A percentile compares a stretch with the other conserved stretches of the same genome.
Evolutionary conservation across 2,329 filamentous ascomycete species (phyloP).

Genomic region (Epichloe typhina): DNA sequence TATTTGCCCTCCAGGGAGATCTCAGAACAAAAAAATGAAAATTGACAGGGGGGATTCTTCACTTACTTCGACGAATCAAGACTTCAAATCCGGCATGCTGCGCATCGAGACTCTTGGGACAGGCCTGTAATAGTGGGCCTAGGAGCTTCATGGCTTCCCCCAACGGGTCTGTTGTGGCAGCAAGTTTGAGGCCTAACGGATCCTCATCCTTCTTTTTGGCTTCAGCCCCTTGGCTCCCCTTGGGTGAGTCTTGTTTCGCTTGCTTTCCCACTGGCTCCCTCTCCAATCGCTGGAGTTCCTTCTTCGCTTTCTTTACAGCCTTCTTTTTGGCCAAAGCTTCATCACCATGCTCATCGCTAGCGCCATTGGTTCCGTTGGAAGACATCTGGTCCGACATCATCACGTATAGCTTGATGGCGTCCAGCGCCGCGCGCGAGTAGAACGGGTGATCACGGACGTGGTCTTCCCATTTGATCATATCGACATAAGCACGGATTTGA

Average conservation of each 20-base stretch:
- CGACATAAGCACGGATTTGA: slow-evolving; percentile 85
- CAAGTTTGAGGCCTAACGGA: slow-evolving; percentile 67
- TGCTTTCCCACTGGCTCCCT: slow-evolving; percentile 68
- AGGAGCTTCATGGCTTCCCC: slow-evolving; percentile 79
- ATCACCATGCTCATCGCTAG: slow-evolving; percentile 34
- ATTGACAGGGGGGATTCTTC: neutral
- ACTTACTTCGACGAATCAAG: slow-evolving; percentile 68
- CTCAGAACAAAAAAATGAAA: neutral
- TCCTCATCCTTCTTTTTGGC: slow-evolving; percentile 84
- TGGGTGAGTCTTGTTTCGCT: slow-evolving; percentile 74
- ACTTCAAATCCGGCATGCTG: slow-evolving; percentile 87
- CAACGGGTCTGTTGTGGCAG: slow-evolving; percentile 69
- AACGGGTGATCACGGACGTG: slow-evolving; percentile 84
- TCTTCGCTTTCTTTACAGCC: slow-evolving; percentile 79
- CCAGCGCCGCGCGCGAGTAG: slow-evolving; percentile 71
- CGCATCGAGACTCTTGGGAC: slow-evolving; percentile 64
- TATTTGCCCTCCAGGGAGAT: neutral
- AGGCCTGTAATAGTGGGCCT: slow-evolving; percentile 66
- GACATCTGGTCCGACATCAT: slow-evolving; percentile 64
- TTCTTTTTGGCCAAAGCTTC: slow-evolving; percentile 66
- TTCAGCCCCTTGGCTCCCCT: slow-evolving; percentile 51
- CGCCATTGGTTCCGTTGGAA: slow-evolving; percentile 48
- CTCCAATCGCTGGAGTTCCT: slow-evolving; percentile 51
- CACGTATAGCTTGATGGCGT: slow-evolving; percentile 70
- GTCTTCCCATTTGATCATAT: slow-evolving; percentile 96